Conservation (phyloP, 2,329 filamentous ascomycete species). For the Colletotrichum sp. region DNA sequence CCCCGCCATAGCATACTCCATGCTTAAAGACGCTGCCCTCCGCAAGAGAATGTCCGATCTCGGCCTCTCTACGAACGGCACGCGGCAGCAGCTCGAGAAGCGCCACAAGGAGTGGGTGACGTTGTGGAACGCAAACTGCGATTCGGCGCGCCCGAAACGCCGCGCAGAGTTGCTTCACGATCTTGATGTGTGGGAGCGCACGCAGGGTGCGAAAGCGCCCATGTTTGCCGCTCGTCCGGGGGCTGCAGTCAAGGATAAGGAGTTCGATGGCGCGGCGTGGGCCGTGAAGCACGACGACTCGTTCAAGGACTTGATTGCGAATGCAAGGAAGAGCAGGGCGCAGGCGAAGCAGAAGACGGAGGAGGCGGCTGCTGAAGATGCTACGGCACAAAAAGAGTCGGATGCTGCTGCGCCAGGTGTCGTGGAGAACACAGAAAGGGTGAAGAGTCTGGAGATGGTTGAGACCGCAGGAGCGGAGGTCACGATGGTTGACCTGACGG, state of each 20-base stretch:
- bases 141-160: constrained; percentile 74
- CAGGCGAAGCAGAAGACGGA: constrained; percentile 37
- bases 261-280: constrained; percentile 85
- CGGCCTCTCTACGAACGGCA: constrained; percentile 75
- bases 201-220: constrained; percentile 69
- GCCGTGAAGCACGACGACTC: constrained; percentile 73
- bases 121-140: constrained; percentile 96
- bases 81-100: constrained; percentile 72
- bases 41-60: constrained; percentile 83
- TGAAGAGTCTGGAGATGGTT: neutral
- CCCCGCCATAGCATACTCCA: constrained; percentile 82
- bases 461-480: neutral
- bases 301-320: constrained; percentile 81
- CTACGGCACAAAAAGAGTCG: neutral
- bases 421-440: neutral
- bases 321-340: constrained; percentile 65
- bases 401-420: neutral
- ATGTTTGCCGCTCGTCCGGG: constrained; percentile 30
- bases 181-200: constrained; percentile 85
- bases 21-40: constrained; percentile 80
- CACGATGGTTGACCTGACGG: neutral
- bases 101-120: constrained; percentile 95
- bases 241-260: constrained; percentile 75
- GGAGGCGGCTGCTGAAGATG: neutral
- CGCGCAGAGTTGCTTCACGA: constrained; percentile 78